These are phyloP conservation scores for Agrocybe praecox DNA, from an alignment of 768 basidiomycete species.

Conservation along the genomic window DNA sequence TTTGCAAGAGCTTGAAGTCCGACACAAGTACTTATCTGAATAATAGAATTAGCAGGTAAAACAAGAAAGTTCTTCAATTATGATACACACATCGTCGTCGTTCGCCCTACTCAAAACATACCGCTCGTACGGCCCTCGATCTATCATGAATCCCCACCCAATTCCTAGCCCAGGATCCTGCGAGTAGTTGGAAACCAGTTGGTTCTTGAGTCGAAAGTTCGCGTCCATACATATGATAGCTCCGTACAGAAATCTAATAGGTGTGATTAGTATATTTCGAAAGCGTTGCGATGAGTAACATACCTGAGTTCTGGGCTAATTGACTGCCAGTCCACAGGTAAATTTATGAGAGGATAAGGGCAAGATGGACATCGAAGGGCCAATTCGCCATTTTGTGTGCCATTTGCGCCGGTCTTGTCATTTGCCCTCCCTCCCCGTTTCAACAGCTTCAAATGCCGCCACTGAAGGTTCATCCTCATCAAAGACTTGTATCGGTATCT, in stretches of 20 bases:
- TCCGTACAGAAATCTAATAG: slow-evolving; percentile 14
- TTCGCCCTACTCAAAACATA: slow-evolving; percentile 9
- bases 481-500: no score
- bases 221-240: no score
- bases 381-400: slow-evolving; percentile 24
- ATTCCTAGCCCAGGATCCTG: slow-evolving; percentile 9
- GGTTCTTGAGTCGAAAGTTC: slow-evolving; percentile 12
- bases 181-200: slow-evolving; percentile 11
- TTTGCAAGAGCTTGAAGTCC: no score
- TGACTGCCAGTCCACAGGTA: slow-evolving; percentile 22
- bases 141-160: slow-evolving; percentile 12
- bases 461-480: no score
- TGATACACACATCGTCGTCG: slow-evolving; percentile 11
- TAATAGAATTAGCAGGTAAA: no score
- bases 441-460: no score
- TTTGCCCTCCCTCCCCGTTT: slow-evolving; percentile 25
- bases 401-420: slow-evolving; percentile 13
- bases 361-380: slow-evolving; percentile 35
- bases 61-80: no score
- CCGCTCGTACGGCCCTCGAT: slow-evolving; percentile 1
- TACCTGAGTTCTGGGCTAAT: neutral
- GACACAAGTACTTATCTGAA: no score
- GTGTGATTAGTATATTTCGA: neutral
- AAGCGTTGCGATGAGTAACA: neutral
- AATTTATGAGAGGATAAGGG: slow-evolving; percentile 31